phyloP scores from a whole-genome alignment of 176 grass and related monocot genomes.

The Panicum miliaceum region DNA sequence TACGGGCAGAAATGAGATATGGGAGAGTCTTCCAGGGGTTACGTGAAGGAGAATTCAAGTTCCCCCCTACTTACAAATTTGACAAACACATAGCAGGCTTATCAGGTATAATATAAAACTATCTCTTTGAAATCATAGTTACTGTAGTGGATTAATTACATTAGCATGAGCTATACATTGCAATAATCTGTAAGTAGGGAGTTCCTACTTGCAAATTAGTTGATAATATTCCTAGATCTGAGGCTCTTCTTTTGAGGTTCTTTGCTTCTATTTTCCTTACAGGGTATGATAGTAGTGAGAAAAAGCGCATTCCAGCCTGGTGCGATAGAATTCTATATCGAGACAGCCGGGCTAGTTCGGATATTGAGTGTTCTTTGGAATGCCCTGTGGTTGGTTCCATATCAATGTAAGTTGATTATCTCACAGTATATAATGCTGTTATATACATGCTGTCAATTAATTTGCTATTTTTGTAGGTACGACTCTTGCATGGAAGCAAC shows the following conservation, averaged over 20 bases:
- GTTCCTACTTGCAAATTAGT: neutral
- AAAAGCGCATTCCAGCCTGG: constrained; percentile 95
- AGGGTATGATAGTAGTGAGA: constrained; percentile 95
- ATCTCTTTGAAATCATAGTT: constrained; percentile 22
- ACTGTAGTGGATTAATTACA: constrained; percentile 13
- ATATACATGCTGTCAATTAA: neutral
- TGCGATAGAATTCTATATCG: constrained; percentile 93
- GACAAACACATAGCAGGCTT: constrained; percentile 69
- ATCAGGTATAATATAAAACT: constrained; percentile 68
- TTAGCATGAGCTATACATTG: neutral
- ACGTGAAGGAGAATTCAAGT: constrained; percentile 78
- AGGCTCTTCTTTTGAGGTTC: neutral
- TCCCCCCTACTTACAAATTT: constrained; percentile 96
- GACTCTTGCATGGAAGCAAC: constrained; percentile 91
- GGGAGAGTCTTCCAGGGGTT: constrained; percentile 93
- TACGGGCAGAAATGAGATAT: constrained; percentile 76
- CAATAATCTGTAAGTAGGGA: neutral
- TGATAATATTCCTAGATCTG: constrained; percentile 22
- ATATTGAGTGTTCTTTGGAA: constrained; percentile 61
- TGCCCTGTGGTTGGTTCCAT: constrained; percentile 85
- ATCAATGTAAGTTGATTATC: constrained; percentile 70
- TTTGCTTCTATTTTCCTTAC: constrained; percentile 30
- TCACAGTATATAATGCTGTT: constrained; percentile 10
- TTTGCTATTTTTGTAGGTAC: constrained; percentile 65
- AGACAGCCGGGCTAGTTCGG: constrained; percentile 64